Conservation (phyloP, 2,329 filamentous ascomycete genomes). For the Penicillium sclerotiorum region DNA sequence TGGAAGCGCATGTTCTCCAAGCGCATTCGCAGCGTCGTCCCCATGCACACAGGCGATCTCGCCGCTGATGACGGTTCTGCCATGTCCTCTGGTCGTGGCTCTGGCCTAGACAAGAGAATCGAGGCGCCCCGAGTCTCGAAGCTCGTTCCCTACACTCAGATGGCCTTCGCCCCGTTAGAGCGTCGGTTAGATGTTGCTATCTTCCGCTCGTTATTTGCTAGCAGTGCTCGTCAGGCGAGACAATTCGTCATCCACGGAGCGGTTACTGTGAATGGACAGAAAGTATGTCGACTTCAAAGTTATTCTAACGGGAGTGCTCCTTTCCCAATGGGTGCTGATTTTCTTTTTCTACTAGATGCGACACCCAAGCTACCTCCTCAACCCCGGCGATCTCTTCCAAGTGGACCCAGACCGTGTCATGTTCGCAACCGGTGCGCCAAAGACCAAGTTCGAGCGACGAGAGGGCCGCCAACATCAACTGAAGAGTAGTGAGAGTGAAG, state of each 20-base stretch:
- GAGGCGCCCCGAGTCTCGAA: slow-evolving; percentile 22
- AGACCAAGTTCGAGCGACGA: slow-evolving; percentile 52
- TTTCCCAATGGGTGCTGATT: slow-evolving; percentile 1
- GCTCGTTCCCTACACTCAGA: slow-evolving; percentile 87
- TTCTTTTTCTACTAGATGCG: slow-evolving; percentile 66
- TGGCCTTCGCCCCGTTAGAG: slow-evolving; percentile 91
- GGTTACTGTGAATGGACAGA: slow-evolving; percentile 95
- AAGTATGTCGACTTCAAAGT: slow-evolving; percentile 57
- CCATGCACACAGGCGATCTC: slow-evolving; percentile 80
- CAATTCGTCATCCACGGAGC: slow-evolving; percentile 92
- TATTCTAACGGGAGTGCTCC: too few relatives aligned
- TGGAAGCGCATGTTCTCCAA: slow-evolving; percentile 93
- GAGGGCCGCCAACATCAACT: slow-evolving; percentile 33
- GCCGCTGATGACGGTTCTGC: slow-evolving; percentile 80
- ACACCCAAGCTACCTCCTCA: slow-evolving; percentile 88
- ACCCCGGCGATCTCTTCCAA: slow-evolving; percentile 98
- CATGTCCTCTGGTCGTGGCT: slow-evolving; percentile 80
- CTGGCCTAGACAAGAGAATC: slow-evolving; percentile 57
- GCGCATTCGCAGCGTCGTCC: slow-evolving; percentile 76
- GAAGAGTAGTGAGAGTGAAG: slow-evolving; percentile 27
- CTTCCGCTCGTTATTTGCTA: slow-evolving; percentile 91
- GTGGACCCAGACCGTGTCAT: slow-evolving; percentile 88
- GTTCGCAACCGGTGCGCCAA: slow-evolving; percentile 78
- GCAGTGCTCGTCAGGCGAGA: slow-evolving; percentile 86
- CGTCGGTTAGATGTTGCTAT: slow-evolving; percentile 91